A percentile compares a stretch with the other conserved stretches of the same genome.
phyloP scores from a whole-genome alignment of 1,139 yeast species.

The Debaryomyces sp. region DNA sequence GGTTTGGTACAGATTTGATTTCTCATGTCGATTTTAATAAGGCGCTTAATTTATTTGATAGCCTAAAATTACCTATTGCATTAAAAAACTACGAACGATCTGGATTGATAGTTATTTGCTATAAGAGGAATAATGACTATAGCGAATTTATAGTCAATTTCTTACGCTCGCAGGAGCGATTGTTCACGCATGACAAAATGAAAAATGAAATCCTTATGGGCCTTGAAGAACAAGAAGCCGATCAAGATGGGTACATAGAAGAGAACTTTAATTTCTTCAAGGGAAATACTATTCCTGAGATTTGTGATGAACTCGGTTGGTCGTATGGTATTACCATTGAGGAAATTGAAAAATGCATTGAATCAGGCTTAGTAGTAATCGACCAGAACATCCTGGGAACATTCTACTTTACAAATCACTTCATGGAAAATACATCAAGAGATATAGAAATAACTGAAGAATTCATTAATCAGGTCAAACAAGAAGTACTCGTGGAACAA shows the following conservation, averaged over 20 bases:
- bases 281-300: constrained; percentile 42
- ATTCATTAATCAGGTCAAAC: constrained; percentile 15
- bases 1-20: constrained; percentile 45
- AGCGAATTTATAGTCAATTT: constrained; percentile 28
- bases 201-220: constrained; percentile 19
- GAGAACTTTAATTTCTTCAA: constrained; percentile 27
- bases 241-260: constrained; percentile 24
- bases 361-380: constrained; percentile 58
- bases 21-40: constrained; percentile 34
- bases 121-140: constrained; percentile 24
- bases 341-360: constrained; percentile 64
- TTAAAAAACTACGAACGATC: constrained; percentile 35
- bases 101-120: constrained; percentile 38
- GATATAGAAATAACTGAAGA: constrained; percentile 14
- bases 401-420: constrained; percentile 41
- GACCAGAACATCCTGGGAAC: constrained; percentile 70
- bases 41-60: constrained; percentile 33
- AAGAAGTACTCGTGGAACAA: constrained; percentile 24
- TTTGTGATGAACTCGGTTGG: constrained; percentile 53
- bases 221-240: constrained; percentile 24
- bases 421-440: constrained; percentile 13
- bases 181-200: constrained; percentile 29
- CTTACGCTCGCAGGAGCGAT: constrained; percentile 26
- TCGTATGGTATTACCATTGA: constrained; percentile 72
- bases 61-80: constrained; percentile 36